Evolutionary conservation across 257 asterid genomes (phyloP).

Genomic region (Catharanthus roseus): DNA sequence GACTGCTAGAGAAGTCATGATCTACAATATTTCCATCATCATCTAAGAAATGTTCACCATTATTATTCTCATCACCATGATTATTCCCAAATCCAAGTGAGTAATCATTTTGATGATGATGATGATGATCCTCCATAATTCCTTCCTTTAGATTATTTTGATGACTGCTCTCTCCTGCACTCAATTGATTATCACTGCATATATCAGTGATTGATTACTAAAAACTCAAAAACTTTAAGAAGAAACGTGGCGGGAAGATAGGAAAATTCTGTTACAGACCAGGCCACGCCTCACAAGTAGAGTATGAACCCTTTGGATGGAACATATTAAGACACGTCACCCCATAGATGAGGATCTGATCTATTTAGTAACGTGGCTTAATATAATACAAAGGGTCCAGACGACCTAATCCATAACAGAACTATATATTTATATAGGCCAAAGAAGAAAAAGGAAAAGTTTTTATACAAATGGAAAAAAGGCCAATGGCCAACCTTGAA

Average conservation of each 20-base stretch:
- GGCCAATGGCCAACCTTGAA: slow-evolving; percentile 28
- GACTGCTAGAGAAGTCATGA: slow-evolving; percentile 30
- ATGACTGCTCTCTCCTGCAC: slow-evolving; percentile 31
- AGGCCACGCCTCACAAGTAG: too few relatives aligned
- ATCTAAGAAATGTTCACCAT: slow-evolving; percentile 22
- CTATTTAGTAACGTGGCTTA: too few relatives aligned
- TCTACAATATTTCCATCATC: slow-evolving; percentile 28
- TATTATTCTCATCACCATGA: too few relatives aligned
- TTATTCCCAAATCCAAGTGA: slow-evolving; percentile 24
- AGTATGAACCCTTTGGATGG: too few relatives aligned
- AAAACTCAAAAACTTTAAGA: not conserved
- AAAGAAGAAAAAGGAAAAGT: not conserved
- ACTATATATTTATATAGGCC: too few relatives aligned
- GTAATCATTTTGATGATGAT: slow-evolving; percentile 17
- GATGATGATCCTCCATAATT: too few relatives aligned
- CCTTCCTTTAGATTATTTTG: slow-evolving; percentile 20
- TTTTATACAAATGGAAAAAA: not conserved
- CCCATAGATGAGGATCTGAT: too few relatives aligned
- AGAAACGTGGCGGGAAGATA: too few relatives aligned
- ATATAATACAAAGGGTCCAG: too few relatives aligned
- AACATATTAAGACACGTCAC: too few relatives aligned
- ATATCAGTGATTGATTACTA: not conserved
- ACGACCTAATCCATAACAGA: too few relatives aligned
- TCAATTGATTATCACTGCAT: not conserved
- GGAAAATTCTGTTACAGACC: too few relatives aligned